Evolutionary conservation across 768 basidiomycete species (phyloP), one percentile per base, ranked within the genome.

Genomic region (Mycena rosella): DNA sequence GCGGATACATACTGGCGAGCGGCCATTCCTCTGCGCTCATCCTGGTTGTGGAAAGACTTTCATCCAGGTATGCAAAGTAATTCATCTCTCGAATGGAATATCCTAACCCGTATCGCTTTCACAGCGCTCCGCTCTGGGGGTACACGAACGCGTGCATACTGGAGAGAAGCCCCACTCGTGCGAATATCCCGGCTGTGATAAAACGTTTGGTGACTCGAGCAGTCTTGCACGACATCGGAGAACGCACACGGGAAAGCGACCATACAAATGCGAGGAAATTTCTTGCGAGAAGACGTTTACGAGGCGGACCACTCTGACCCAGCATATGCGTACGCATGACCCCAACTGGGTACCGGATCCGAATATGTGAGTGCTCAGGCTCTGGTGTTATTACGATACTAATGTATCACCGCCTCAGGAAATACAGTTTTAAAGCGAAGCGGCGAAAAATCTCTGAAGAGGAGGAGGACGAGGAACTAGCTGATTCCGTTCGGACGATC

Each of bases 81-180:
- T 29, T 62, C 52, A 9, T 42, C 51, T 29, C 20, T 62, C 30
- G 20, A 34, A 45, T 36, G n/a, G 48, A 61, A 53, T 60, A 67
- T 57, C 73, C 56, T 70, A 44, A 49, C 69, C 5, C 38, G 68
- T 49, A 67, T 56, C 49, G 57, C 72, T 2, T 69, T 65, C 68
- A 67, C 77, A 97, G 93, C 89, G 94, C 60, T 96, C 95, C 22
- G 95, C 95, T 29, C 82, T 97, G 63, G 93, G 94, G 67, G 95
- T 97, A 2, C 96, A 97, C 77, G 84, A 86, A 56, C 90, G 96
- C 22, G 94, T 95, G 3, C 96, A 97, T 76, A 96, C 96, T 6
- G 96, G 96, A 42, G 96, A 97, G 81, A 94, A 95, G 73, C 96
- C 96, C 13, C 96, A 97, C 77, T 87, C 85, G 54, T 97, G 96